Conservation (phyloP, 192 early-diverging fungal species). For the Coemansia sp. region DNA sequence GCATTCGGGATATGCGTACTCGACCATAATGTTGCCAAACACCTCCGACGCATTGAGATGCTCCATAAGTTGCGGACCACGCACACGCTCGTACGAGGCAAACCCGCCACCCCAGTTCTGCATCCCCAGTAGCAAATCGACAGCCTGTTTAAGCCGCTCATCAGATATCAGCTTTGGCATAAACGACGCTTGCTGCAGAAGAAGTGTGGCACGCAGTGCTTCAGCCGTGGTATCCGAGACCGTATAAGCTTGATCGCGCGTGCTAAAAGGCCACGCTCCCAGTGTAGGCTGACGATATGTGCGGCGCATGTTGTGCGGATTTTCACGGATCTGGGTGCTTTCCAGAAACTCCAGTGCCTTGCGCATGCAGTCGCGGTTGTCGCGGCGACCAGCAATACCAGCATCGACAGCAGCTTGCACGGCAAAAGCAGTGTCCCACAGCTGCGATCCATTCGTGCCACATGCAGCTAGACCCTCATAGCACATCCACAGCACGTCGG, state of each 20-base stretch:
- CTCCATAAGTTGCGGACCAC: constrained; percentile 80
- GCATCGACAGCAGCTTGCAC: constrained; percentile 82
- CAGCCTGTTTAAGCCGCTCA: constrained; percentile 77
- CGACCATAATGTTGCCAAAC: constrained; percentile 97
- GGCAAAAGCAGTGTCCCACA: constrained; percentile 93
- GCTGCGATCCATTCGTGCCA: constrained; percentile 94
- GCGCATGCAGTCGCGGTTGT: constrained; percentile 67
- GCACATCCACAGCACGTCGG: constrained; percentile 93
- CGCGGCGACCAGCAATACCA: constrained; percentile 65
- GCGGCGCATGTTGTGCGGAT: constrained; percentile 64
- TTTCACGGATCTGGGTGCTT: constrained; percentile 73
- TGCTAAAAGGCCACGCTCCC: constrained; percentile 98
- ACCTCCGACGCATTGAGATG: constrained; percentile 94
- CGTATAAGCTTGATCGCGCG: constrained; percentile 88
- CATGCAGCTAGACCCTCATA: constrained; percentile 88
- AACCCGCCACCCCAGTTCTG: constrained; percentile 92
- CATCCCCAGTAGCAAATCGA: constrained; percentile 89
- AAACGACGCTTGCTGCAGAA: constrained; percentile 66
- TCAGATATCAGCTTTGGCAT: constrained; percentile 61
- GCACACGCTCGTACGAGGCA: constrained; percentile 84
- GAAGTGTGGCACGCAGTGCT: constrained; percentile 77
- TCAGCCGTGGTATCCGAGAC: constrained; percentile 96
- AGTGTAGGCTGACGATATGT: constrained; percentile 80
- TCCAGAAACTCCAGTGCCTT: constrained; percentile 82
- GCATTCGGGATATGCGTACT: constrained; percentile 97